Percentiles rank a stretch among this genome's conserved stretches.
Conservation (phyloP, 2,329 filamentous ascomycete species). For the Mariannaea elegans region DNA sequence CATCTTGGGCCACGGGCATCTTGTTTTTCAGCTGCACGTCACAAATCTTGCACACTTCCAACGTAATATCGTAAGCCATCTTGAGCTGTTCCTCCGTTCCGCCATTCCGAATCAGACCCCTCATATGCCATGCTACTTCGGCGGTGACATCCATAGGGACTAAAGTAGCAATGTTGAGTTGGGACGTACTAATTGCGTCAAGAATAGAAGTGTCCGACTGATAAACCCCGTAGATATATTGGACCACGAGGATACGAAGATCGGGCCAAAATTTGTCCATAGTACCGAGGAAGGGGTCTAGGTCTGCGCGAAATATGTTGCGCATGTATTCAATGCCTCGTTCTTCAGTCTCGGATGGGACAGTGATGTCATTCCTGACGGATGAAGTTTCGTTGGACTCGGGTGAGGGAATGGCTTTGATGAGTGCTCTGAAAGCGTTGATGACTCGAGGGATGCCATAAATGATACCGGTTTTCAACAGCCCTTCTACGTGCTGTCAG, state of each 20-base stretch:
- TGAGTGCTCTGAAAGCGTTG: conserved; percentile 37
- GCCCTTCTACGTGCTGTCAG: conserved; percentile 20
- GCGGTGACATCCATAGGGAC: conserved; percentile 39
- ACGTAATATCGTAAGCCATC: conserved; percentile 10
- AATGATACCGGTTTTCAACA: conserved; percentile 39
- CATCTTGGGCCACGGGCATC: conserved; percentile 35
- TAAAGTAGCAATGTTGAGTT: conserved; percentile 37
- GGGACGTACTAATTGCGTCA: conserved; percentile 33
- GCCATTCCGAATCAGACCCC: conserved; percentile 35
- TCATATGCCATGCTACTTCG: conserved; percentile 41
- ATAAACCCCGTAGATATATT: conserved; percentile 39
- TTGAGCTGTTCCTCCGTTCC: conserved; percentile 30
- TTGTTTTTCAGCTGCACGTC: conserved; percentile 32
- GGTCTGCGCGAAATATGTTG: conserved; percentile 40
- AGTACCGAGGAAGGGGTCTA: conserved; percentile 34
- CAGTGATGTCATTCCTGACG: conserved; percentile 25
- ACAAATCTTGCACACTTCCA: conserved; percentile 24
- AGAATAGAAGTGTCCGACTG: conserved; percentile 38
- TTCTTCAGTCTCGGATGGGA: conserved; percentile 26
- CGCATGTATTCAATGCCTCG: conserved; percentile 37
- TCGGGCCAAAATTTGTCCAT: conserved; percentile 41
- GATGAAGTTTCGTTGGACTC: conserved; percentile 34
- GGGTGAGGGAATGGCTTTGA: conserved; percentile 28
- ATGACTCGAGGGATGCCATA: conserved; percentile 40
- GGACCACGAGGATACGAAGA: conserved; percentile 36